Evolutionary conservation across 2,329 filamentous ascomycete genomes (phyloP).

Genomic region (Didymella pomorum): DNA sequence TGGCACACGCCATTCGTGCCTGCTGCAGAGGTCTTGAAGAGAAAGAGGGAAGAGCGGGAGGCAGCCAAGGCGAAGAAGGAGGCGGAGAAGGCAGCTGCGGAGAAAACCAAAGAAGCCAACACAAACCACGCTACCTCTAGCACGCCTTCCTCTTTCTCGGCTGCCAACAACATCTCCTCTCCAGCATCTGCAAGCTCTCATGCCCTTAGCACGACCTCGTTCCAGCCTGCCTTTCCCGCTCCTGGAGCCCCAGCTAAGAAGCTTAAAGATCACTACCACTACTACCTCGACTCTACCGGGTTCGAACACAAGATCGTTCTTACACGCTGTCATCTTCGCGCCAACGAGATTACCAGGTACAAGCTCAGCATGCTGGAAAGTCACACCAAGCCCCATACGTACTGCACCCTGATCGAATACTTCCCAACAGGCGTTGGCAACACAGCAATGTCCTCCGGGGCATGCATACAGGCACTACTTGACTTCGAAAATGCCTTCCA

Average conservation of each 20-base stretch:
- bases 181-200: constrained; percentile 8
- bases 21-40: constrained; percentile 33
- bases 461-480: constrained; percentile 5
- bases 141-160: constrained; percentile 6
- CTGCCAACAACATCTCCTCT: neutral
- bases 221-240: neutral
- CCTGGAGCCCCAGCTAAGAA: constrained; percentile 25
- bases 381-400: constrained; percentile 41
- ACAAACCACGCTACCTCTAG: neutral
- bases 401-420: constrained; percentile 43
- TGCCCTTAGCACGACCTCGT: constrained; percentile 5
- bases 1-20: constrained; percentile 23
- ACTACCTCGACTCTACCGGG: constrained; percentile 69
- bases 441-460: neutral
- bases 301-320: constrained; percentile 72
- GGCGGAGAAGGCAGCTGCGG: constrained; percentile 17
- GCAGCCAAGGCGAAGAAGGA: constrained; percentile 19
- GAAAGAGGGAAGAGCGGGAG: constrained; percentile 34
- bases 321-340: constrained; percentile 59
- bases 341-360: constrained; percentile 65
- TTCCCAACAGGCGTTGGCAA: constrained; percentile 21
- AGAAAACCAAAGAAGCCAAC: constrained; percentile 4
- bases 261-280: constrained; percentile 61
- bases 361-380: constrained; percentile 45
- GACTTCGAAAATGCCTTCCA: constrained; percentile 6